Evolutionary conservation across 1,284 basidiomycete species (phyloP).

Genomic region (Leucoagaricus sp.): DNA sequence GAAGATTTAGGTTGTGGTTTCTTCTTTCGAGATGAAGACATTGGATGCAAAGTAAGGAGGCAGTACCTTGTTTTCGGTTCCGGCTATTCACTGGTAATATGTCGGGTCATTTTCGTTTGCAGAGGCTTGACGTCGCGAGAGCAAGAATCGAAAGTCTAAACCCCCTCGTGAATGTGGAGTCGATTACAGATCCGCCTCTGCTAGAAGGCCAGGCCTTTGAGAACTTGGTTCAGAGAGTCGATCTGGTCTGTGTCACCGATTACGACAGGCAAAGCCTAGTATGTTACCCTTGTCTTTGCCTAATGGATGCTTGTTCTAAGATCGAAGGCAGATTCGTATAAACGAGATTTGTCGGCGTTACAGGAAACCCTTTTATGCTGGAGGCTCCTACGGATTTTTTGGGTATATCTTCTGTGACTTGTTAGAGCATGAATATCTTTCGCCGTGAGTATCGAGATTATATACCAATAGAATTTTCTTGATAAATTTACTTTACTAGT

Average conservation of each 20-base stretch:
- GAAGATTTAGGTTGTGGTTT: conserved; percentile 93
- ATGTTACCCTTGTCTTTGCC: conserved; percentile 34
- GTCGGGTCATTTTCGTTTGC: conserved; percentile 30
- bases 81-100: conserved; percentile 41
- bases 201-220: conserved; percentile 58
- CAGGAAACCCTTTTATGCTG: conserved; percentile 83
- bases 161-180: conserved; percentile 84
- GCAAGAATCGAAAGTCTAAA: conserved; percentile 87
- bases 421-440: conserved; percentile 81
- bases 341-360: conserved; percentile 76
- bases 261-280: conserved; percentile 70
- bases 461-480: background rate
- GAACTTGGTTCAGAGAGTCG: conserved; percentile 61
- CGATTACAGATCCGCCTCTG: conserved; percentile 53
- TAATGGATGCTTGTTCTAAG: conserved; percentile 13
- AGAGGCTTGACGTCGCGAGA: conserved; percentile 87
- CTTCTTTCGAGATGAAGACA: conserved; percentile 91
- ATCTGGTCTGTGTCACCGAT: conserved; percentile 87
- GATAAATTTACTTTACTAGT: conserved; percentile 34
- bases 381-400: conserved; percentile 86
- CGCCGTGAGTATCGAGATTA: conserved; percentile 59
- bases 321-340: conserved; percentile 59
- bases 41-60: conserved; percentile 78
- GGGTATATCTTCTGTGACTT: conserved; percentile 97
- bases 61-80: conserved; percentile 14